Evolutionary conservation across 306 rosid species (phyloP).

Genomic region (Rosa lucieae): DNA sequence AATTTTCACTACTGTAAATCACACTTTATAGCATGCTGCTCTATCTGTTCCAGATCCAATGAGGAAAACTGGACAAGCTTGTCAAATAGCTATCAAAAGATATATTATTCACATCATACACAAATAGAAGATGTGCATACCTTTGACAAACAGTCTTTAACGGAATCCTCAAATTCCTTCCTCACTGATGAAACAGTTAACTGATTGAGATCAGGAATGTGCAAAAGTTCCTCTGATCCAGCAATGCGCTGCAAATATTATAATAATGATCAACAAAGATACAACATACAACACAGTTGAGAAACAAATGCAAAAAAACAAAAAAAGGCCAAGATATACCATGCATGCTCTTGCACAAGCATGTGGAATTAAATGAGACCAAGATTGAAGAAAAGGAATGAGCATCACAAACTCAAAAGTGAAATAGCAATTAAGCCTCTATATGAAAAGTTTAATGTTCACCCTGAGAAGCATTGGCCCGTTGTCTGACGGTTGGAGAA

Average conservation of each 20-base stretch:
- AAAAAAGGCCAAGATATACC: background rate
- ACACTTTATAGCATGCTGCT: background rate
- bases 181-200: constrained; percentile 37
- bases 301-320: background rate
- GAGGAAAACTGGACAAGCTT: background rate
- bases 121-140: constrained; percentile 23
- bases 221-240: constrained; percentile 68
- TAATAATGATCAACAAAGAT: background rate
- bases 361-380: background rate
- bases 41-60: background rate
- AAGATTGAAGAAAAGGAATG: background rate
- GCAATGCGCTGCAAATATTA: constrained; percentile 60
- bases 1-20: background rate
- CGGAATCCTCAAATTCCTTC: constrained; percentile 55
- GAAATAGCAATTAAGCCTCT: constrained; percentile 8
- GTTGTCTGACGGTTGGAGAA: constrained; percentile 61
- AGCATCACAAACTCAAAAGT: background rate
- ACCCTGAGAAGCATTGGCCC: constrained; percentile 82
- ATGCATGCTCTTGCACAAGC: background rate
- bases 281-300: background rate
- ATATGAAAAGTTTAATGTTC: constrained; percentile 21
- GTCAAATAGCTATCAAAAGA: background rate
- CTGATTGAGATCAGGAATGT: constrained; percentile 41
- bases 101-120: background rate
- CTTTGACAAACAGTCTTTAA: constrained; percentile 55